Conservation (phyloP, 495 filamentous ascomycete species). For the Mytilinidion resinicola region DNA sequence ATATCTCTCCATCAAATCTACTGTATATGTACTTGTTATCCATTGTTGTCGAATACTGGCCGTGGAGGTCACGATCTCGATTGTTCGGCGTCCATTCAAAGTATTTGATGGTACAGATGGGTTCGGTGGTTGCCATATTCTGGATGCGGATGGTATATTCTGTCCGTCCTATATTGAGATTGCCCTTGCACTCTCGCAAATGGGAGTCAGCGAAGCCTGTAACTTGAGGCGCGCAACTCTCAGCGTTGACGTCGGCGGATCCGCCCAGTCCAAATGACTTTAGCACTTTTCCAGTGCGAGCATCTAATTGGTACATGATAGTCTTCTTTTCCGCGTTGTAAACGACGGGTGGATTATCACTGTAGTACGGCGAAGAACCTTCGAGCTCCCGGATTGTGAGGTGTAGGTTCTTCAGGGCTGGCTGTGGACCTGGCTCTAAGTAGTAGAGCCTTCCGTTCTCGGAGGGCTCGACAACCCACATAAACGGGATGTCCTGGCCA, state of each 20-base stretch:
- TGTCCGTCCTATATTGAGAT: conserved; percentile 71
- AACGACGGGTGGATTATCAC: conserved; percentile 61
- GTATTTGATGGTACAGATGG: conserved; percentile 84
- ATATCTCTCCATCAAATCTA: conserved; percentile 77
- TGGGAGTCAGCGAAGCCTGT: conserved; percentile 54
- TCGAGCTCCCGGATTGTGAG: conserved; percentile 77
- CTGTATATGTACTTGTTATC: conserved; percentile 86
- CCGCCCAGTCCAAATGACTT: conserved; percentile 58
- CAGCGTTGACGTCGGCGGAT: conserved; percentile 46
- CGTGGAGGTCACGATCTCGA: conserved; percentile 77
- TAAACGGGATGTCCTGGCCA: conserved; percentile 63
- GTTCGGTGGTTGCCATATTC: conserved; percentile 63
- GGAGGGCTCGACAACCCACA: conserved; percentile 97
- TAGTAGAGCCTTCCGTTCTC: conserved; percentile 84
- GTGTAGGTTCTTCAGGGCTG: conserved; percentile 57
- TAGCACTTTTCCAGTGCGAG: conserved; percentile 67
- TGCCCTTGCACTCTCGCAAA: conserved; percentile 65
- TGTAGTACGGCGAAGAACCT: conserved; percentile 57
- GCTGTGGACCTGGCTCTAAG: conserved; percentile 59
- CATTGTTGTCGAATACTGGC: conserved; percentile 70
- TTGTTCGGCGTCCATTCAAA: conserved; percentile 95
- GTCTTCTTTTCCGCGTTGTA: conserved; percentile 81
- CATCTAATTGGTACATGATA: conserved; percentile 74
- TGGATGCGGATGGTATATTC: conserved; percentile 86
- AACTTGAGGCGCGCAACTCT: conserved; percentile 49